Conservation (phyloP, 306 rosid species). For the Rosa chinensis region DNA sequence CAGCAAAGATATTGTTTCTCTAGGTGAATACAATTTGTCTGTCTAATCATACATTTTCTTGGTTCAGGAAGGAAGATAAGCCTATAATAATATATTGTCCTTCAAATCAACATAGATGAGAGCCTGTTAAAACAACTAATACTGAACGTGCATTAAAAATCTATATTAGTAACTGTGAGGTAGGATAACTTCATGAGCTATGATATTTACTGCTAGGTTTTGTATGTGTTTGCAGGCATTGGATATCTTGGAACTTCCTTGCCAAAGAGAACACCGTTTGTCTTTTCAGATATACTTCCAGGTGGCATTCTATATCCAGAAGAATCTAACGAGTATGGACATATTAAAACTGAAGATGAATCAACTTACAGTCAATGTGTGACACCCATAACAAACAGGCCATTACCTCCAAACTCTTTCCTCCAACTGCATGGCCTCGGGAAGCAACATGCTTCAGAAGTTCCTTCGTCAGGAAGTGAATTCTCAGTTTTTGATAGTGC, state of each 20-base stretch:
- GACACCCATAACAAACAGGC: conserved; percentile 27
- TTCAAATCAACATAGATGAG: background rate
- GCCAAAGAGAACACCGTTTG: conserved; percentile 45
- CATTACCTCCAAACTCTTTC: conserved; percentile 27
- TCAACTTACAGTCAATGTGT: conserved; percentile 38
- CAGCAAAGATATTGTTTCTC: conserved; percentile 31
- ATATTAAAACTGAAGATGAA: conserved; percentile 53
- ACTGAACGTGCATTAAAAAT: background rate
- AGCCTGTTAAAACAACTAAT: background rate
- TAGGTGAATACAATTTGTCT: conserved; percentile 22
- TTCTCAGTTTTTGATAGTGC: conserved; percentile 13
- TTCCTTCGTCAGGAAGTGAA: conserved; percentile 24
- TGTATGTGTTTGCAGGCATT: conserved; percentile 39
- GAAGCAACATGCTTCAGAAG: conserved; percentile 24
- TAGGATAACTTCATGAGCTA: conserved; percentile 12
- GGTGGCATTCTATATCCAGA: conserved; percentile 44
- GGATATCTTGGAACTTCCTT: conserved; percentile 40
- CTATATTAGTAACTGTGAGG: background rate
- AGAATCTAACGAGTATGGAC: conserved; percentile 37
- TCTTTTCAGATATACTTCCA: conserved; percentile 51
- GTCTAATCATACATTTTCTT: conserved; percentile 4
- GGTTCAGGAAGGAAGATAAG: conserved; percentile 2
- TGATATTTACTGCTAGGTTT: background rate
- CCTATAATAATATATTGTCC: background rate
- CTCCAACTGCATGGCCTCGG: conserved; percentile 23